Evolutionary conservation across 345 rosid species (phyloP).

Genomic region (Murraya paniculata): DNA sequence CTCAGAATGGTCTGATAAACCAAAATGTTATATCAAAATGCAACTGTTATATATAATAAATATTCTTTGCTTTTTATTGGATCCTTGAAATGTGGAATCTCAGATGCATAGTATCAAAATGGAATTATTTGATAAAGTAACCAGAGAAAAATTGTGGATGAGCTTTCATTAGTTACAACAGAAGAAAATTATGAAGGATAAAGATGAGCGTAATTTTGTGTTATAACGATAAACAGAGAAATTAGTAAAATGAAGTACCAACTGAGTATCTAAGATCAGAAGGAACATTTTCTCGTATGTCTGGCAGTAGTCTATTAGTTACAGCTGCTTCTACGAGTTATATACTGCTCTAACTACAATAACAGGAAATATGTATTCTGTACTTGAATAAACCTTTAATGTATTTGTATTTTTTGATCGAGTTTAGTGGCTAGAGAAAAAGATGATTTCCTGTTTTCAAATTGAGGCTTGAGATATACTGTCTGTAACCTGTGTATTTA

Average conservation of each 20-base stretch:
- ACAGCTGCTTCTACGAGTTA: neutral
- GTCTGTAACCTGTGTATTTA: neutral
- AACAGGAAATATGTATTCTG: conserved; percentile 1
- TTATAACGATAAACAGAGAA: conserved; percentile 2
- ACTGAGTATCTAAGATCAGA: conserved; percentile 7
- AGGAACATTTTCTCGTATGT: conserved; percentile 6
- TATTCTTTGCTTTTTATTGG: conserved; percentile 8
- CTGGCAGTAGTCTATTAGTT: conserved; percentile 13
- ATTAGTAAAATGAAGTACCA: neutral
- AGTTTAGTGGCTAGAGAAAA: conserved; percentile 1
- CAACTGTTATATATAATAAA: conserved; percentile 16
- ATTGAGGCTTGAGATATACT: neutral
- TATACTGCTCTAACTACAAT: conserved; percentile 3
- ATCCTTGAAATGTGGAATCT: conserved; percentile 7
- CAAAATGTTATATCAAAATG: conserved; percentile 1
- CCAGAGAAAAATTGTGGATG: neutral
- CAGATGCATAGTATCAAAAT: neutral
- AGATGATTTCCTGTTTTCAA: neutral
- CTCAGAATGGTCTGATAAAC: conserved; percentile 51
- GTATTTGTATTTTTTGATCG: neutral
- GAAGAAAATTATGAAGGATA: neutral
- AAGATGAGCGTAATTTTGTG: conserved; percentile 1
- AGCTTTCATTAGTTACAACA: conserved; percentile 5
- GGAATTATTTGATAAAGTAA: neutral
- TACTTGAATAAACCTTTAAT: conserved; percentile 5